Percentiles rank a stretch among this genome's conserved stretches.
Conservation (phyloP, 1,284 basidiomycete species). For the Microbotryum intermedium region DNA sequence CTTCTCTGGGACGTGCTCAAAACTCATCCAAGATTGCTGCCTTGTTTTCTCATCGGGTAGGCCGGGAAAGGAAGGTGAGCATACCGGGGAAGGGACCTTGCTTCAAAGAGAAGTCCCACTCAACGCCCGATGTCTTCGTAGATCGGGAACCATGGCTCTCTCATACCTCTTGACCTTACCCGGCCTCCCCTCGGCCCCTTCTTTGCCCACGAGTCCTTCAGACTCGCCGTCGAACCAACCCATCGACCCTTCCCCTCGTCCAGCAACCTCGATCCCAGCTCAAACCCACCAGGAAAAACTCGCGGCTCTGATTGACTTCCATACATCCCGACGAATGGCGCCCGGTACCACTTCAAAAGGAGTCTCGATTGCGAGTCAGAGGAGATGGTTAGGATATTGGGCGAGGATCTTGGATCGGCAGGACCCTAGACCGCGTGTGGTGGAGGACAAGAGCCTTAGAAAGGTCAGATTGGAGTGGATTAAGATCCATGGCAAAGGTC, state of each 20-base stretch:
- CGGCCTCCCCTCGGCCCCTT: slow-evolving; percentile 2
- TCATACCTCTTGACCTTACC: slow-evolving; percentile 18
- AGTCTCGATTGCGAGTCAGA: slow-evolving; percentile 20
- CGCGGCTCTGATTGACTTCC: slow-evolving; percentile 10
- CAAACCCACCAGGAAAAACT: slow-evolving; percentile 9
- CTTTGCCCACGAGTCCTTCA: not conserved
- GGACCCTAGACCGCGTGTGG: slow-evolving; percentile 13
- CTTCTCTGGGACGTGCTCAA: not conserved
- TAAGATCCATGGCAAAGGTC: not conserved
- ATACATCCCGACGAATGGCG: slow-evolving; percentile 21
- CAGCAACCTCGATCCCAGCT: not conserved
- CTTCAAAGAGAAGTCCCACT: not conserved
- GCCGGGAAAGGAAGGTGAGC: slow-evolving; percentile 26
- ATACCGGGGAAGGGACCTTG: too few relatives aligned
- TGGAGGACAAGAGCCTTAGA: not conserved
- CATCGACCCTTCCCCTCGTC: not conserved
- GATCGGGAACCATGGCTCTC: not conserved
- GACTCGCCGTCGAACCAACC: not conserved
- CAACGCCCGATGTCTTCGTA: not conserved
- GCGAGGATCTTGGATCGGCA: slow-evolving; percentile 5
- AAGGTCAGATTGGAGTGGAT: not conserved
- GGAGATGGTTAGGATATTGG: slow-evolving; percentile 23
- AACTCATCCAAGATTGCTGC: not conserved
- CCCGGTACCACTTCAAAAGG: slow-evolving; percentile 5
- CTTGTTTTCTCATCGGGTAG: not conserved